These are phyloP conservation scores for Elsinoe necatrix DNA, from an alignment of 2,329 filamentous ascomycete species.

Conservation along the genomic window DNA sequence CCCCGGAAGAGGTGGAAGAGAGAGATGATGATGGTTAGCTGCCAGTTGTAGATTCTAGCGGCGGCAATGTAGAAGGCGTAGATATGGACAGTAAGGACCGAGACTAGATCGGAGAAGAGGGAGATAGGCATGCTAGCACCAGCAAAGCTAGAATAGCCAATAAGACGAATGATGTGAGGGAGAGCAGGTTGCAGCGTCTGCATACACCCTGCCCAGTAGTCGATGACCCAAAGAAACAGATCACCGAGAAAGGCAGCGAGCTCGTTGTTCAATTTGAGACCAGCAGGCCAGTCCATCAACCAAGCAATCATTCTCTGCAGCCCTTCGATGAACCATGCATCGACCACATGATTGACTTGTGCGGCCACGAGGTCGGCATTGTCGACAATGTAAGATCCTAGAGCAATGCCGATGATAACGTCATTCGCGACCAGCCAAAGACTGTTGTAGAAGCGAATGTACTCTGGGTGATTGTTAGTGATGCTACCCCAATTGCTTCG, in stretches of 20 bases:
- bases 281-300: conserved; percentile 93
- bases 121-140: conserved; percentile 96
- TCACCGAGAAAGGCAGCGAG: conserved; percentile 90
- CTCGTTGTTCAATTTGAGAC: conserved; percentile 90
- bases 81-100: conserved; percentile 86
- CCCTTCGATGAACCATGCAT: conserved; percentile 77
- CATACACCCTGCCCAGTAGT: conserved; percentile 88
- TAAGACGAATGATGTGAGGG: conserved; percentile 81
- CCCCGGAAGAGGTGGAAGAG: conserved; percentile 98
- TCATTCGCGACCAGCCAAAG: conserved; percentile 98
- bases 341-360: conserved; percentile 67
- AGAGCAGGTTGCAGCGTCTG: conserved; percentile 67
- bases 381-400: conserved; percentile 95
- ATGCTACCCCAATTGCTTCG: conserved; percentile 94
- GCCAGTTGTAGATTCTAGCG: conserved; percentile 96
- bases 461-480: conserved; percentile 90
- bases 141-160: conserved; percentile 89
- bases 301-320: conserved; percentile 83
- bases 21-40: conserved; percentile 89
- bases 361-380: conserved; percentile 78
- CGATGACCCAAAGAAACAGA: conserved; percentile 95
- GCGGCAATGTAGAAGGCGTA: conserved; percentile 97
- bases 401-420: conserved; percentile 92
- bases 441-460: conserved; percentile 98
- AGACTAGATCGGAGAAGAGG: conserved; percentile 87